A percentile compares a stretch with the other conserved stretches of the same genome.
phyloP scores from a whole-genome alignment of 2,329 filamentous ascomycete genomes.

The Botrytis porri region DNA sequence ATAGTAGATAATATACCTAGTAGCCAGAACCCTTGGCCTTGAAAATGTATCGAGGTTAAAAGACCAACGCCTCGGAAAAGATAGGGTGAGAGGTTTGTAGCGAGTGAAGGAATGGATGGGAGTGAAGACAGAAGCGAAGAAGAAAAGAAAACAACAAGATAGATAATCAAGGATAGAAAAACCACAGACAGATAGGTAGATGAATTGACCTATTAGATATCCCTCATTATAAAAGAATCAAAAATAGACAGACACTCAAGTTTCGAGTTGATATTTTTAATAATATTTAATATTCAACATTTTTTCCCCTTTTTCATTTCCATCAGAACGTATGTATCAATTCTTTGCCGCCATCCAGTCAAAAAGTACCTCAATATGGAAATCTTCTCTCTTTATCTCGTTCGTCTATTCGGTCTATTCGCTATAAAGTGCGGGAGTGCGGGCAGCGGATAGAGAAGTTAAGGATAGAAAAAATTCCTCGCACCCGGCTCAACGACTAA shows the following conservation, averaged over 20 bases:
- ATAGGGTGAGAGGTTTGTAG: neutral
- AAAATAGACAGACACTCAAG: neutral
- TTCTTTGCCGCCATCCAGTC: neutral
- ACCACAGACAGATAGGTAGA: no score
- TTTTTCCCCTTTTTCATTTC: neutral
- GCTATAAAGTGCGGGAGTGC: neutral
- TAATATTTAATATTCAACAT: no score
- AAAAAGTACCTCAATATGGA: neutral
- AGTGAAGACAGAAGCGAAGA: neutral
- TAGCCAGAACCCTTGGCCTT: neutral
- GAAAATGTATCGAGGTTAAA: no score
- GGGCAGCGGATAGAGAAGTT: neutral
- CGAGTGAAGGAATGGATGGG: neutral
- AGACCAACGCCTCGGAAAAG: neutral
- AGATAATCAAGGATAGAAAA: no score
- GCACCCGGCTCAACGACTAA: neutral
- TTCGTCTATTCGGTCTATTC: neutral
- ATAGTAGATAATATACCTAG: no score
- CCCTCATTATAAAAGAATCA: neutral
- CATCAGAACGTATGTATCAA: neutral
- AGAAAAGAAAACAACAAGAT: neutral
- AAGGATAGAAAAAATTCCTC: slow-evolving; percentile 14
- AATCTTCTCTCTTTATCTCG: no score
- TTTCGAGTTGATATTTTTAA: neutral
- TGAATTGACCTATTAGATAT: neutral